Evolutionary conservation across 2,329 filamentous ascomycete species (phyloP).

Genomic region (Trichocomaceae sp.): DNA sequence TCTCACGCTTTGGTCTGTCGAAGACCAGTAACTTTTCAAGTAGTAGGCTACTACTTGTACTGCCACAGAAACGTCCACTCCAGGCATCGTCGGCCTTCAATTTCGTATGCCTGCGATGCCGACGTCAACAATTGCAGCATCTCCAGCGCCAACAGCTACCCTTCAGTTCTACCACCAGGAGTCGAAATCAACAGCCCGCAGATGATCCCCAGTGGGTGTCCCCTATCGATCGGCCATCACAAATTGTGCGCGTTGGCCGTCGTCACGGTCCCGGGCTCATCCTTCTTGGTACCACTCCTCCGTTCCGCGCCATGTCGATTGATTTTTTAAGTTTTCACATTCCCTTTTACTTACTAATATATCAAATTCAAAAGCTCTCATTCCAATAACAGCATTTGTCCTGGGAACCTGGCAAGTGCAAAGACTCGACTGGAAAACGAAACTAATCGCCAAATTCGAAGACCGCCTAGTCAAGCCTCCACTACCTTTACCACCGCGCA

Average conservation of each 20-base stretch:
- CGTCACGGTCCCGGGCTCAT: constrained; percentile 75
- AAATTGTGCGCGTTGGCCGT: constrained; percentile 67
- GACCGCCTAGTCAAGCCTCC: constrained; percentile 82
- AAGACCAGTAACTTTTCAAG: constrained; percentile 21
- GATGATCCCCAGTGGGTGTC: constrained; percentile 77
- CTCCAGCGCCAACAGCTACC: constrained; percentile 29
- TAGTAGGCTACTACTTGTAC: constrained; percentile 13
- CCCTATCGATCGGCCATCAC: constrained; percentile 77
- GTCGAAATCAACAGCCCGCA: constrained; percentile 44
- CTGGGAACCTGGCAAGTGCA: constrained; percentile 95
- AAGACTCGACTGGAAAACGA: constrained; percentile 87
- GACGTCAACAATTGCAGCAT: constrained; percentile 33
- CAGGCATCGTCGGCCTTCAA: constrained; percentile 20
- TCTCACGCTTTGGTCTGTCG: constrained; percentile 18
- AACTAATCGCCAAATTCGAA: constrained; percentile 83
- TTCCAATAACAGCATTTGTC: constrained; percentile 82
- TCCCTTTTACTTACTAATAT: not conserved
- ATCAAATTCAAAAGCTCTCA: constrained; percentile 50
- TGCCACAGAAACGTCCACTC: constrained; percentile 17
- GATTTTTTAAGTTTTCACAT: too few relatives aligned
- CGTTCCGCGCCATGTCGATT: not conserved
- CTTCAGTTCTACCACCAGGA: constrained; percentile 25
- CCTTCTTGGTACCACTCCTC: constrained; percentile 54
- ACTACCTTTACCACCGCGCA: constrained; percentile 71
- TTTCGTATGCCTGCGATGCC: constrained; percentile 32